Conservation (phyloP, 2,329 filamentous ascomycete species). For the Colletotrichum endophyticum region DNA sequence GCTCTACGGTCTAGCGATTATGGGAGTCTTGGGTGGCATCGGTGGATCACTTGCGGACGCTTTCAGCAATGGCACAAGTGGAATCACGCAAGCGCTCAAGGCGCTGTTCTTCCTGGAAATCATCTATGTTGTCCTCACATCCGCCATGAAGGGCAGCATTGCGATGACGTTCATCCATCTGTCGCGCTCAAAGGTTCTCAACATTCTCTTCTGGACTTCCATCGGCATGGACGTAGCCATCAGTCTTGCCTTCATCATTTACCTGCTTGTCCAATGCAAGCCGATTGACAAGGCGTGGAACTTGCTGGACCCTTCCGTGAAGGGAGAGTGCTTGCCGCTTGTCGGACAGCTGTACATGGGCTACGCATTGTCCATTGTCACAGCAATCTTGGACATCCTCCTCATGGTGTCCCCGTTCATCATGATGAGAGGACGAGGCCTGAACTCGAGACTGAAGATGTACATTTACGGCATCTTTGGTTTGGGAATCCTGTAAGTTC, state of each 20-base stretch:
- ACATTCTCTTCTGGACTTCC: background rate
- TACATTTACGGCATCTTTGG: constrained; percentile 11
- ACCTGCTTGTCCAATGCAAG: constrained; percentile 6
- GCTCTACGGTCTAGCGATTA: background rate
- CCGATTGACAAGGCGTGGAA: constrained; percentile 8
- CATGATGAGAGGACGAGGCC: constrained; percentile 3
- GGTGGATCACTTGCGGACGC: background rate
- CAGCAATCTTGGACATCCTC: background rate
- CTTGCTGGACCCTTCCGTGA: background rate
- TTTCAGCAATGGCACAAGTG: background rate
- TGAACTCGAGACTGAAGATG: background rate
- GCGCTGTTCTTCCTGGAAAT: constrained; percentile 9
- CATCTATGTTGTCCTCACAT: constrained; percentile 12
- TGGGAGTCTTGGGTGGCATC: constrained; percentile 4
- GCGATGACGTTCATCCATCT: constrained; percentile 10
- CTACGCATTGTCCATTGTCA: constrained; percentile 7
- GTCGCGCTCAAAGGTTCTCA: constrained; percentile 1
- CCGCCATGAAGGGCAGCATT: constrained; percentile 16
- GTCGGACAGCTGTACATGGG: constrained; percentile 8
- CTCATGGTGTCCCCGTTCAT: constrained; percentile 2
- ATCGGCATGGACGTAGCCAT: constrained; percentile 1
- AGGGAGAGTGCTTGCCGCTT: background rate
- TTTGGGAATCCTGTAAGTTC: background rate
- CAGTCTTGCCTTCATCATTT: constrained; percentile 8
- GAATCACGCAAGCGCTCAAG: background rate